Evolutionary conservation across 2,329 filamentous ascomycete species (phyloP).

Genomic region (Fusarium humuli): DNA sequence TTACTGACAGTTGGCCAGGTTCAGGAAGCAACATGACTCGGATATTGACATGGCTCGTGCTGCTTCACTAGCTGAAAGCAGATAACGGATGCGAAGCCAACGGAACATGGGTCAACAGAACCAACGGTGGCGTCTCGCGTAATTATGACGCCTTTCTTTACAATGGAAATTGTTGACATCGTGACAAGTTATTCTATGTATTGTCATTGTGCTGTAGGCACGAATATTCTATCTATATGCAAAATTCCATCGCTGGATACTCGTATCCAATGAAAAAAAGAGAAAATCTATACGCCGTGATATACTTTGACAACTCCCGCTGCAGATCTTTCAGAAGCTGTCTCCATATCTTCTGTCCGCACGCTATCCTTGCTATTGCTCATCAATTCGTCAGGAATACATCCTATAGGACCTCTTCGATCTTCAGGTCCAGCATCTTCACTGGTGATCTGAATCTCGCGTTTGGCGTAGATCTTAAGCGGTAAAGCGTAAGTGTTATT

Average conservation of each 20-base stretch:
- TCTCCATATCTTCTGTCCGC: slow-evolving; percentile 40
- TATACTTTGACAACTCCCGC: slow-evolving; percentile 46
- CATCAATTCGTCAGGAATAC: slow-evolving; percentile 34
- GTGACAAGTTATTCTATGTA: neutral
- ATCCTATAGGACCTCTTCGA: slow-evolving; percentile 37
- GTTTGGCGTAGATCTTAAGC: slow-evolving; percentile 53
- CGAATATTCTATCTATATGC: slow-evolving; percentile 18
- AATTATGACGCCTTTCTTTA: neutral
- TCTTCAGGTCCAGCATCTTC: slow-evolving; percentile 42
- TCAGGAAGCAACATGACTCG: neutral
- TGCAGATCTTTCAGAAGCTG: slow-evolving; percentile 43
- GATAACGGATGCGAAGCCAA: neutral
- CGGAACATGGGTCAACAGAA: neutral
- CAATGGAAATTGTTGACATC: neutral
- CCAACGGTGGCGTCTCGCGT: slow-evolving; percentile 3
- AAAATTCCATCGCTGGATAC: slow-evolving; percentile 14
- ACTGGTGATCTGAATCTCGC: slow-evolving; percentile 49
- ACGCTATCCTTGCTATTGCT: slow-evolving; percentile 37
- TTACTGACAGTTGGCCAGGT: neutral
- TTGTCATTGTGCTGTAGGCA: slow-evolving; percentile 19
- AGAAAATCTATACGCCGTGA: slow-evolving; percentile 41
- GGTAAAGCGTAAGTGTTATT: slow-evolving; percentile 49
- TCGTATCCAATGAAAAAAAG: slow-evolving; percentile 19
- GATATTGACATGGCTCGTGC: neutral
- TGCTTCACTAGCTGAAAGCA: neutral